Conservation (phyloP, 805 yeast species). For the Wickerhamiella allomyrinae region DNA sequence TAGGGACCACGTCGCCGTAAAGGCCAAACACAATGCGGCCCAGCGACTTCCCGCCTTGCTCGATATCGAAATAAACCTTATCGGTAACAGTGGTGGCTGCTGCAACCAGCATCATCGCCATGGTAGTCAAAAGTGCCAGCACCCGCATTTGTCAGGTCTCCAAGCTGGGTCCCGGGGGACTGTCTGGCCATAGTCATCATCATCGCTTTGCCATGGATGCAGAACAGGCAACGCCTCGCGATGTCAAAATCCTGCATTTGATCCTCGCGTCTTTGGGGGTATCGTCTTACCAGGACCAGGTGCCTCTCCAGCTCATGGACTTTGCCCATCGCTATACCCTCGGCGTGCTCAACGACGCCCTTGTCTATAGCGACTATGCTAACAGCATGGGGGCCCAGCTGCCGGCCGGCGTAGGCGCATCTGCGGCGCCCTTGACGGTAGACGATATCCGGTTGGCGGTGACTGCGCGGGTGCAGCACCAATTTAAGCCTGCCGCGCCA, state of each 20-base stretch:
- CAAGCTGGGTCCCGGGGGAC: background rate
- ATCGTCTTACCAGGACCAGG: conserved; percentile 85
- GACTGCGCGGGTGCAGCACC: conserved; percentile 87
- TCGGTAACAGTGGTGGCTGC: conserved; percentile 42
- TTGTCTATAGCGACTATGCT: conserved; percentile 70
- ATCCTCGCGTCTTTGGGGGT: conserved; percentile 90
- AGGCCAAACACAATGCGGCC: conserved; percentile 82
- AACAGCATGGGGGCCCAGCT: conserved; percentile 22
- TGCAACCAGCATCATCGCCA: conserved; percentile 10
- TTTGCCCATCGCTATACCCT: conserved; percentile 83
- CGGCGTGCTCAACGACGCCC: conserved; percentile 78
- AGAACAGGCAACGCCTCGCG: conserved; percentile 46
- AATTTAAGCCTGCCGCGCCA: conserved; percentile 91
- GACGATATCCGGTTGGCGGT: conserved; percentile 89
- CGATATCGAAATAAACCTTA: conserved; percentile 73
- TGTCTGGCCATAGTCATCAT: background rate
- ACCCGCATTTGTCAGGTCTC: conserved; percentile 1
- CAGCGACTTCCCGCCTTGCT: conserved; percentile 59
- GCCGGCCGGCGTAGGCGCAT: conserved; percentile 25
- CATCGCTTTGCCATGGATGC: background rate
- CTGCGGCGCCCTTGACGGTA: conserved; percentile 45
- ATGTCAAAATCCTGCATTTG: conserved; percentile 77
- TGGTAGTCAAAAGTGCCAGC: conserved; percentile 5
- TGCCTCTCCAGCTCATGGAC: conserved; percentile 91
- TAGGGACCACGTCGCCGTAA: conserved; percentile 75